Evolutionary conservation across 2,329 filamentous ascomycete species (phyloP), one percentile per base, ranked within the genome.

Genomic region (Plenodomus biglobosus): DNA sequence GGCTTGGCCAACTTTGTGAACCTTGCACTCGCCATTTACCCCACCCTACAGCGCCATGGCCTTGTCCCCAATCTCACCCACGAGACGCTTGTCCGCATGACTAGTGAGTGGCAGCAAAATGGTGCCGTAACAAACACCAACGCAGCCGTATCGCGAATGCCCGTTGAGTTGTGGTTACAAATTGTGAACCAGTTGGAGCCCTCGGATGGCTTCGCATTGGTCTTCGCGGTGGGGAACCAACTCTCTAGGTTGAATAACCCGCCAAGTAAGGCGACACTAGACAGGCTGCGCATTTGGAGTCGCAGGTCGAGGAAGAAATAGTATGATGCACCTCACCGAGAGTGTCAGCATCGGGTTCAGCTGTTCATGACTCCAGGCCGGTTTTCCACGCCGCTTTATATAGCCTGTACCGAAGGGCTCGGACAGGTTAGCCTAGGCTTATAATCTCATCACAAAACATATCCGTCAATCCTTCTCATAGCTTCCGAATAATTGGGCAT

Each of bases 11-110:
- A 74, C 6, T 75, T 75, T 46, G 70, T 78, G 58, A 73, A 71
- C 27, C 72, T 80, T 41, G 74, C 73, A 2, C 70, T 80, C 27
- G 76, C 75, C 40, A 69, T 74, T 36, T 79, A 78, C 52, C 72
- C 73, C 4, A 64, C 74, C 3, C 64, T 80, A 6, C 66, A 69
- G 42, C 61, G 63, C 13, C 70, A 73, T 38, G 68, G 62, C 24
- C 53, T 71, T 3, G 60, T 61, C 7, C 67, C 68, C n/a, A 48
- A 57, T 15, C 58, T 72, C 27, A 65, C 64, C 3, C 37, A 46
- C 1, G 39, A 50, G 16, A 68, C 63, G 8, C 60, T 59, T 38
- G 44, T 58, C n/a, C 58, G 61, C 46, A 64, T 71, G 36, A 53
- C 50, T 22, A 47, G 46, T 22, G 46, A 57, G 40, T 44, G 41